These are phyloP conservation scores for Linnemannia elongata DNA, from an alignment of 192 early-diverging fungal genomes.

Conservation along the genomic window DNA sequence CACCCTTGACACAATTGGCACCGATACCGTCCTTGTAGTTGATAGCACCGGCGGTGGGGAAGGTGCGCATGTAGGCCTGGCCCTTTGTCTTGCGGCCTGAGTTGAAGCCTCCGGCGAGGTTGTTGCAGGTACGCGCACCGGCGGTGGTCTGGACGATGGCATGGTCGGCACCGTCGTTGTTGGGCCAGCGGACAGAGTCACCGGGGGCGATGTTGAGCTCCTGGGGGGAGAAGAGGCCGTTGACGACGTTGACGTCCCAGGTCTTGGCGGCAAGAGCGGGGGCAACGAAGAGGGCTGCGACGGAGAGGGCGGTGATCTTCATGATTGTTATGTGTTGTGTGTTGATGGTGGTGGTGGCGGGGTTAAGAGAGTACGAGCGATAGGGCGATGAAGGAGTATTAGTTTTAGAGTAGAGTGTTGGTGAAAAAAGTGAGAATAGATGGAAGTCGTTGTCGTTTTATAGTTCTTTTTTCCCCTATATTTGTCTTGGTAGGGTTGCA, in stretches of 20 bases:
- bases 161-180: slow-evolving; percentile 23
- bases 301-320: slow-evolving; percentile 17
- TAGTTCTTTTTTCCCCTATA: neutral
- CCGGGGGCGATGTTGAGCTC: slow-evolving; percentile 30
- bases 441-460: neutral
- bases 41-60: neutral
- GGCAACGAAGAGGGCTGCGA: slow-evolving; percentile 16
- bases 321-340: slow-evolving; percentile 1
- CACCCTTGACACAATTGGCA: slow-evolving; percentile 19
- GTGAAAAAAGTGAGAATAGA: neutral
- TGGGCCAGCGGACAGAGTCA: slow-evolving; percentile 36
- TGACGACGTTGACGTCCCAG: slow-evolving; percentile 29
- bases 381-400: neutral
- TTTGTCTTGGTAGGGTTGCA: neutral
- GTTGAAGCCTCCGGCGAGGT: slow-evolving; percentile 25
- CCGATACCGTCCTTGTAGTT: slow-evolving; percentile 38
- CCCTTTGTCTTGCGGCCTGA: slow-evolving; percentile 15
- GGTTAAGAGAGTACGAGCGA: neutral
- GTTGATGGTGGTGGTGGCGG: too few species aligned
- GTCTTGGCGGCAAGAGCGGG: slow-evolving; percentile 38
- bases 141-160: slow-evolving; percentile 28
- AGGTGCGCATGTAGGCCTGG: slow-evolving; percentile 17
- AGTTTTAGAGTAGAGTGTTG: neutral
- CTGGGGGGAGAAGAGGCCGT: slow-evolving; percentile 30
- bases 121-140: slow-evolving; percentile 27